Base-by-base conservation (phyloP, 108 stramenopile species). In the Schizochytrium sp. region DNA sequence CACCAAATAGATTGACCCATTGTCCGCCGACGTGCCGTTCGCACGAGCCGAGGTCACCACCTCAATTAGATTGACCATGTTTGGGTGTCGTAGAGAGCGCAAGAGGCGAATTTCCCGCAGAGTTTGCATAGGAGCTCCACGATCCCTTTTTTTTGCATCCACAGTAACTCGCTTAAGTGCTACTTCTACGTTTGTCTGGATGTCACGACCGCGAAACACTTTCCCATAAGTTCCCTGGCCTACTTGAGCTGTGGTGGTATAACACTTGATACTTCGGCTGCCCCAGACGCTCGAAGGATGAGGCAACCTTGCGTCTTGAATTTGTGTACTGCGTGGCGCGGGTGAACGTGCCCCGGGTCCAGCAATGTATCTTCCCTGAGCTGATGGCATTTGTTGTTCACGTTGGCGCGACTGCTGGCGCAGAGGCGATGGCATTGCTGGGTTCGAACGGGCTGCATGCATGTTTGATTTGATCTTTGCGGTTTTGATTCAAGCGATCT, bases 51-150 rank as follows among this genome's bases (percentile, higher is more conserved):
- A 97, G 23, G 96, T 96, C 5, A 97, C 97, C 92, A 97, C 96
- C 89, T 97, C 97, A 89, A 96, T 95, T 90, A 98, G 88, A 51
- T 91, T 91, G 34, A 98, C 97, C 91, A 98, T 95, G 89, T 97
- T 97, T 23, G 87, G 88, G 92, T 97, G 97, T 14, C 93, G 90
- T 90, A 98, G 90, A 23, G 94, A 95, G 92, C 96, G 96, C 58
- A 98, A 93, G 87, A 98, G 96, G 88, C 97, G 96, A 87, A 98
- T 96, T 92, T 98, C 97, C 41, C 97, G 97, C 60, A 98, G 92
- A 28, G 97, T 96, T 58, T 96, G 97, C 72, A 97, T 95, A 10
- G 97, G 97, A 72, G 97, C 97, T 14, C 97, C 97, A 90, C 96
- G 95, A 87, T 95, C 95, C 91, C 97, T 96, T 87, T 95, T 58